A percentile compares a stretch with the other conserved stretches of the same genome.
phyloP scores from a whole-genome alignment of 495 filamentous ascomycete species.

The Penicillium arizonense region DNA sequence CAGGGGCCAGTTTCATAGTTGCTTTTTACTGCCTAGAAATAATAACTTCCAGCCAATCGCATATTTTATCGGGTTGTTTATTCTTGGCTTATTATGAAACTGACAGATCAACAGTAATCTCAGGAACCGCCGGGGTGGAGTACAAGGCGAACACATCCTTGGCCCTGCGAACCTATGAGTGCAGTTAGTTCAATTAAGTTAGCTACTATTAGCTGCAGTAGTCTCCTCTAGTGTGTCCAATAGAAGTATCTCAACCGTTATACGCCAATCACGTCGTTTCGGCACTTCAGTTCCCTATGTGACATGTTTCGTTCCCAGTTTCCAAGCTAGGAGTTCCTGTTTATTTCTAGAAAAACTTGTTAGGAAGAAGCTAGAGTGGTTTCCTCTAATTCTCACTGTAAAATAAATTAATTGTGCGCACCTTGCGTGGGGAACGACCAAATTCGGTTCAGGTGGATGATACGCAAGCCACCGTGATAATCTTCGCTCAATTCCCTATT shows the following conservation, averaged over 20 bases:
- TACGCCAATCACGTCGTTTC: background rate
- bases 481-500: conserved; percentile 3
- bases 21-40: too few species aligned
- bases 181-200: background rate
- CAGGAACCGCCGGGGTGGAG: conserved; percentile 21
- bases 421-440: conserved; percentile 10
- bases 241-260: background rate
- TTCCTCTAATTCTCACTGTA: too few species aligned
- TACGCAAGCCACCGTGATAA: conserved; percentile 1
- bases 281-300: background rate
- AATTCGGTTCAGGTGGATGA: background rate
- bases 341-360: too few species aligned
- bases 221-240: background rate
- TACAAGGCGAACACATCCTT: background rate
- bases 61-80: background rate
- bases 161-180: background rate
- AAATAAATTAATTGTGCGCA: background rate
- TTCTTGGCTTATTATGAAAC: background rate
- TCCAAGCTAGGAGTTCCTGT: too few species aligned
- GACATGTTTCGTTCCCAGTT: background rate
- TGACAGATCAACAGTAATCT: conserved; percentile 4
- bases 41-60: too few species aligned
- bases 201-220: conserved; percentile 1
- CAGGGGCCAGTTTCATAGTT: too few species aligned
- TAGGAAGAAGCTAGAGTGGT: too few species aligned